These are phyloP conservation scores for Coniosporium tulheliwenetii DNA, from an alignment of 2,329 filamentous ascomycete genomes.

Conservation along the genomic window DNA sequence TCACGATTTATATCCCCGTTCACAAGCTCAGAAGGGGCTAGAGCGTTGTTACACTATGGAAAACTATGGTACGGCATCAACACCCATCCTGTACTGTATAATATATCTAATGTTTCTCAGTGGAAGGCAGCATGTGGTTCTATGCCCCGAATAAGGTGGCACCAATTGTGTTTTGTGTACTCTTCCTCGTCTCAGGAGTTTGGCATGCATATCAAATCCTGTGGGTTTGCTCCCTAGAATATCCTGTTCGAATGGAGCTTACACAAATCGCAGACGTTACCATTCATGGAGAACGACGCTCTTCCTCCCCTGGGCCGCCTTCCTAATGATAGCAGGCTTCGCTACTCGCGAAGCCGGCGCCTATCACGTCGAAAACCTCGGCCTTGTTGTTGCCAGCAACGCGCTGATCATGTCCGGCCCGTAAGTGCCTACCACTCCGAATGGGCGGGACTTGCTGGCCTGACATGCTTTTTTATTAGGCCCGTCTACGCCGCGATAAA, in stretches of 20 bases:
- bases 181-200: conserved; percentile 30
- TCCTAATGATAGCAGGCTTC: conserved; percentile 42
- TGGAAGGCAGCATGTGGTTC: conserved; percentile 1
- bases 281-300: conserved; percentile 34
- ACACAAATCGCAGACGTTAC: conserved; percentile 1
- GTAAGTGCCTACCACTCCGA: conserved; percentile 7
- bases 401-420: conserved; percentile 24
- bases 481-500: conserved; percentile 46
- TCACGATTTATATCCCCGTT: too few relatives aligned
- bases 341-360: conserved; percentile 36
- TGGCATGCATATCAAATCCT: conserved; percentile 39
- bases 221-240: conserved; percentile 22
- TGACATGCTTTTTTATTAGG: conserved; percentile 13
- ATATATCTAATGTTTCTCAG: not conserved
- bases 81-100: too few relatives aligned
- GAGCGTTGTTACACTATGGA: too few relatives aligned
- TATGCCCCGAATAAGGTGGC: conserved; percentile 40
- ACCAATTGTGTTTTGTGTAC: conserved; percentile 35
- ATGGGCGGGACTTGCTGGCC: not conserved
- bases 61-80: too few relatives aligned
- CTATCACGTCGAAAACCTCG: conserved; percentile 30
- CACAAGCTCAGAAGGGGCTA: too few relatives aligned
- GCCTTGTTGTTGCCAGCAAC: conserved; percentile 22
- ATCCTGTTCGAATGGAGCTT: not conserved
- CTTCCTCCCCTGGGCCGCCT: conserved; percentile 37